Evolutionary conservation across 495 filamentous ascomycete genomes (phyloP), one percentile per base, ranked within the genome.

Genomic region (Aspergillus coremiiformis): DNA sequence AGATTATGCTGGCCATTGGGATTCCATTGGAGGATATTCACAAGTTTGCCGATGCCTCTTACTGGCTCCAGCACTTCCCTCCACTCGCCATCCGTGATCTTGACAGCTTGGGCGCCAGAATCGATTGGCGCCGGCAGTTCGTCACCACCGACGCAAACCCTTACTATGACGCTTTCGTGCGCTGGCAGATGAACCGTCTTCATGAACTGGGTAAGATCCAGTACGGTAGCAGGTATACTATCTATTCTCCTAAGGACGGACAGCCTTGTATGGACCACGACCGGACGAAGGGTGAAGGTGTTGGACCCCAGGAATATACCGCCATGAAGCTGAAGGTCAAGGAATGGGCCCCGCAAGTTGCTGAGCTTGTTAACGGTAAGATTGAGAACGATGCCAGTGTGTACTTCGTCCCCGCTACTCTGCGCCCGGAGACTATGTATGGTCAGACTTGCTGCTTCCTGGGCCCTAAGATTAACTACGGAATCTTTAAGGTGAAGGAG

Each of bases 241-340:
- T 98, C 55, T 96, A 96, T 76, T 89, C 84, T 14, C 91, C 93
- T 51, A 96, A 96, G 71, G 93, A 97, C 63, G 92, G 91, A 44
- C 93, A 97, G 65, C 88, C 93, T 12, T 98, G 93, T 73, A 89
- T 97, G 84, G 93, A 96, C 68, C 93, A 98, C 70, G 93, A 98
- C 69, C 79, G 93, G 55, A 87, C 84, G 47, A 83, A 89, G 52
- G 93, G 93, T 54, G 93, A 98, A 73, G 93, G 89, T 47, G 81
- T 97, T 44, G 83, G 80, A 30, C 86, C 87, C 14, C 92, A 96
- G 64, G 87, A 96, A 62, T 98, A 98, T 68, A 90, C 89, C 11
- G 90, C 85, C 19, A 70, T 98, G 64, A 96, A 96, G 71, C 75
- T 95, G 41, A 85, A 84, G 68, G 86, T 95, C 3, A 81, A 89